These are phyloP conservation scores for Macadamia integrifolia DNA, from an alignment of 164 flowering plant species.

Conservation along the genomic window DNA sequence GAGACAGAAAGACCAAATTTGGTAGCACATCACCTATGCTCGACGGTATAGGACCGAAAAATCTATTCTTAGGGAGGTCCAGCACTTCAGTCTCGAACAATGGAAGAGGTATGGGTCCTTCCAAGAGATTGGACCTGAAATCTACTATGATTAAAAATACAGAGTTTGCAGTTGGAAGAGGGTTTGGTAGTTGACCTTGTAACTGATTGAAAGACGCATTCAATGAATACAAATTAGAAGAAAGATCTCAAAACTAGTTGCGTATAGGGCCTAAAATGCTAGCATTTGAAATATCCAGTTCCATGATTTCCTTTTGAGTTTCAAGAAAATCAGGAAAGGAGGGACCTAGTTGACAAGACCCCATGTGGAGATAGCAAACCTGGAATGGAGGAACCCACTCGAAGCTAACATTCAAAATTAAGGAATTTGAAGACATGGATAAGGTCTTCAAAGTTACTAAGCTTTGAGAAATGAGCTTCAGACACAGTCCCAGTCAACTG, in stretches of 20 bases:
- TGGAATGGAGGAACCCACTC: slow-evolving; percentile 47
- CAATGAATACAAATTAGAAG: slow-evolving; percentile 26
- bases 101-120: slow-evolving; percentile 42
- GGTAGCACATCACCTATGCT: slow-evolving; percentile 19
- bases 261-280: slow-evolving; percentile 44
- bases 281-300: slow-evolving; percentile 38
- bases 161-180: slow-evolving; percentile 21
- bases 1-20: slow-evolving; percentile 31
- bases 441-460: slow-evolving; percentile 21
- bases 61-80: slow-evolving; percentile 34
- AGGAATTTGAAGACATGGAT: slow-evolving; percentile 24
- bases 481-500: slow-evolving; percentile 5
- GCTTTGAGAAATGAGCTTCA: slow-evolving; percentile 27
- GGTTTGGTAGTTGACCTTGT: slow-evolving; percentile 34
- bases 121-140: slow-evolving; percentile 38
- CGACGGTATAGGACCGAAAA: slow-evolving; percentile 35
- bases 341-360: slow-evolving; percentile 35
- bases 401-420: slow-evolving; percentile 27
- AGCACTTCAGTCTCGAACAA: slow-evolving; percentile 19
- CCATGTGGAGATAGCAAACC: slow-evolving; percentile 19
- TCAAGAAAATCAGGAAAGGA: slow-evolving; percentile 38
- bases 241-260: slow-evolving; percentile 42
- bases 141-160: slow-evolving; percentile 27
- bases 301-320: slow-evolving; percentile 22
- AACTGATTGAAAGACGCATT: slow-evolving; percentile 39